phyloP scores from a whole-genome alignment of 2,329 filamentous ascomycete genomes.

The Chlorencoelia australis region DNA sequence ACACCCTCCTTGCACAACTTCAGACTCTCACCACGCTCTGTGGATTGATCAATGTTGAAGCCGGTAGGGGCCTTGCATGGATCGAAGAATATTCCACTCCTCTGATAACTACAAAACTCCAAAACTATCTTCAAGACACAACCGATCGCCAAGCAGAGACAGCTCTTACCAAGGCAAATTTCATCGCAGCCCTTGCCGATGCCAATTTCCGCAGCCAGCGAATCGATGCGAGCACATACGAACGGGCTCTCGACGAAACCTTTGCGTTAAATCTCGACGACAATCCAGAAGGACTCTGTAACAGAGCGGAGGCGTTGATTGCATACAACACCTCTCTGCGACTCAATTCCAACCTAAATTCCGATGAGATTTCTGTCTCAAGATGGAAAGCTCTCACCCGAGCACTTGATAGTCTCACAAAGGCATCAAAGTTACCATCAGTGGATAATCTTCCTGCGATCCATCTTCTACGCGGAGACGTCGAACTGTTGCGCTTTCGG shows the following conservation, averaged over 20 bases:
- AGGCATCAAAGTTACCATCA: slow-evolving; percentile 40
- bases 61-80: slow-evolving; percentile 38
- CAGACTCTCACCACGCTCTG: slow-evolving; percentile 35
- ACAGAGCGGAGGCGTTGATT: slow-evolving; percentile 46
- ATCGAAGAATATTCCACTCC: slow-evolving; percentile 45
- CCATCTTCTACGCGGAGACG: slow-evolving; percentile 43
- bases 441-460: slow-evolving; percentile 41
- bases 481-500: slow-evolving; percentile 42
- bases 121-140: slow-evolving; percentile 35
- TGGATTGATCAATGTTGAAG: slow-evolving; percentile 28
- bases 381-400: slow-evolving; percentile 43
- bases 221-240: slow-evolving; percentile 43
- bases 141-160: slow-evolving; percentile 39
- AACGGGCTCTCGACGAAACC: slow-evolving; percentile 25
- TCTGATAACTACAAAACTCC: slow-evolving; percentile 43
- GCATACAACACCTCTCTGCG: slow-evolving; percentile 35
- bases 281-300: slow-evolving; percentile 36
- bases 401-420: slow-evolving; percentile 39
- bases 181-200: slow-evolving; percentile 45
- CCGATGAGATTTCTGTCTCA: slow-evolving; percentile 12
- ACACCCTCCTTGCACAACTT: slow-evolving; percentile 57
- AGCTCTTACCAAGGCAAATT: slow-evolving; percentile 42
- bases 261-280: slow-evolving; percentile 8
- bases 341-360: slow-evolving; percentile 27
- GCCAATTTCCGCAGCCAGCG: slow-evolving; percentile 42